Base-by-base conservation (phyloP, 2,329 filamentous ascomycete species). In the Sclerotinia minor region DNA sequence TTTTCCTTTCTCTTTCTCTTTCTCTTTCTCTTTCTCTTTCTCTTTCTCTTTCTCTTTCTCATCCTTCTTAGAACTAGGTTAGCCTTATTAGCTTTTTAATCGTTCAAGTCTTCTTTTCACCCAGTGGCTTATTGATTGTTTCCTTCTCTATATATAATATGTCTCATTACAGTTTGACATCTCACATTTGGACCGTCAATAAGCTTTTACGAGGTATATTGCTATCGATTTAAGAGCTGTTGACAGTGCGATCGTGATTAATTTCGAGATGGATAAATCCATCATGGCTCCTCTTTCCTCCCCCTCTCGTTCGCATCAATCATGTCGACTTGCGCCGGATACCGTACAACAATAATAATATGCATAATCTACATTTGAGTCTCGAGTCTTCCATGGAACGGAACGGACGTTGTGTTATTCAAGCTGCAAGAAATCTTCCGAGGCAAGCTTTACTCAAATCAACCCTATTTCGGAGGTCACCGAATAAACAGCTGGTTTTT, bases 381-480 rank as follows among this genome's bases (percentile, higher is more conserved):
- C 32, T 63, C 45, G 59, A 63, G 59, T 63, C n/a, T 63, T 50
- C 59, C 45, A 50, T 63, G 59, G 59, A 63, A 38, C 59, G 45
- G 59, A 50, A 38, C 59, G 59, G 45, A 63, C n/a, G 59, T 63
- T 50, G 59, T 63, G 59, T 50, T 17, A 35, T 41, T 21, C 59
- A 38, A 63, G 47, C 38, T 63, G 45, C 53, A 57, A 63, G 24
- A 38, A 63, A 50, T 50, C 21, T 15, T 38, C 59, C 59, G 59
- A 63, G 59, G n/a, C 50, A 11, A 50, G 8, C 21, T 24, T 38
- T 38, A 50, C 45, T 49, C 44, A 9, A 9, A 49, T 26, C n/a
- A 9, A 61, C 44, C n/a, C 44, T 61, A 19, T 21, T 63, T 50
- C 45, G 45, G 45, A 63, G 45, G 32, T 63, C 59, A 50, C 45